Evolutionary conservation across 225 moss, liverwort and hornwort genomes (phyloP).

Genomic region (Bryoerythrophyllum caledonicum): DNA sequence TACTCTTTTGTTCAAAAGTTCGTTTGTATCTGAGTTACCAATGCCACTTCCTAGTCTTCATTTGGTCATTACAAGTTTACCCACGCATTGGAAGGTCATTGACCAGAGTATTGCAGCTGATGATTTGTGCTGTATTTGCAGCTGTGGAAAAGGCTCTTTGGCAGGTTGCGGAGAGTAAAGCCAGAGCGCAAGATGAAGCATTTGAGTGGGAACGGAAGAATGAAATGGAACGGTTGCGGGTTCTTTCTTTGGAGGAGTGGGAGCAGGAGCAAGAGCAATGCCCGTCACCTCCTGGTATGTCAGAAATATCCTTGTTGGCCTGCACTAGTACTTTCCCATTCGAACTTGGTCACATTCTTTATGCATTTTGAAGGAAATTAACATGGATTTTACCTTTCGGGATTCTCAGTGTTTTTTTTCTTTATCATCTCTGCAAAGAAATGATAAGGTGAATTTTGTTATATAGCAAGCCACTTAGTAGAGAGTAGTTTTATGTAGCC

Average conservation of each 20-base stretch:
- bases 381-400: background rate
- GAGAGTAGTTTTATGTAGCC: background rate
- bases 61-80: background rate
- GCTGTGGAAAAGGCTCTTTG: conserved; percentile 87
- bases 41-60: background rate
- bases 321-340: background rate
- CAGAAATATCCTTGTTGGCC: background rate
- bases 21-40: conserved; percentile 1
- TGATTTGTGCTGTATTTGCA: conserved; percentile 36
- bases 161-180: conserved; percentile 86
- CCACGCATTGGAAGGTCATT: conserved; percentile 5
- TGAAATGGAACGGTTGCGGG: conserved; percentile 71
- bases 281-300: conserved; percentile 45
- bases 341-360: background rate
- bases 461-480: background rate
- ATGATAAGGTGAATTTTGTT: conserved; percentile 70
- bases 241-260: conserved; percentile 41
- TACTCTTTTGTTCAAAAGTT: conserved; percentile 7
- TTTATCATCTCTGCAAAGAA: conserved; percentile 77
- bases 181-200: conserved; percentile 78
- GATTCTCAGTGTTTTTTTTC: conserved; percentile 11
- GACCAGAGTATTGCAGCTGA: conserved; percentile 3
- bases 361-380: background rate
- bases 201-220: conserved; percentile 90
- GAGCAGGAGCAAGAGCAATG: conserved; percentile 31